These are phyloP conservation scores for Metarhizium album DNA, from an alignment of 2,329 filamentous ascomycete genomes.

Conservation along the genomic window DNA sequence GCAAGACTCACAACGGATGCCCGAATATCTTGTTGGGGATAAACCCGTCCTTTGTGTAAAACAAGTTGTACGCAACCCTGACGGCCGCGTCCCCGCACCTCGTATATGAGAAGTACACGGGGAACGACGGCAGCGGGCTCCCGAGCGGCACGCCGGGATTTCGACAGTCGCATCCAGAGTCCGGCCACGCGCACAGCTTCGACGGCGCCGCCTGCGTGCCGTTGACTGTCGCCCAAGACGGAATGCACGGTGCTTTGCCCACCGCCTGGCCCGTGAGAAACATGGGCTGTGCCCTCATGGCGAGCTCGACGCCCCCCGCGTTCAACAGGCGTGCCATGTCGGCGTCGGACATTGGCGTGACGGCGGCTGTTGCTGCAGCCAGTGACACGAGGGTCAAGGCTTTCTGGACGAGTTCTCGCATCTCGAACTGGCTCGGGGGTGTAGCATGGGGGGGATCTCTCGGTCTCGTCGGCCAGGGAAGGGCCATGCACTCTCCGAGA, in stretches of 20 bases:
- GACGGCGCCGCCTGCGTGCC: conserved; percentile 30
- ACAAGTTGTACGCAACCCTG: conserved; percentile 31
- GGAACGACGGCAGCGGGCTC: conserved; percentile 26
- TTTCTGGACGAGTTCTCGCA: not conserved
- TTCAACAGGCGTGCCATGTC: conserved; percentile 18
- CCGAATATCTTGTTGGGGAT: conserved; percentile 23
- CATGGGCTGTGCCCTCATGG: conserved; percentile 20
- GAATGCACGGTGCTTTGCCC: conserved; percentile 30
- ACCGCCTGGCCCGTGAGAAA: conserved; percentile 23
- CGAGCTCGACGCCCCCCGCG: conserved; percentile 16
- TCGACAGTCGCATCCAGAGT: conserved; percentile 29
- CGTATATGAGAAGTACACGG: conserved; percentile 28
- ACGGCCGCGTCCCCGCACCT: conserved; percentile 26
- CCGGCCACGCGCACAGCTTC: conserved; percentile 27
- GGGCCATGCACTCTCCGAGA: not conserved
- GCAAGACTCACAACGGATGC: conserved; percentile 24
- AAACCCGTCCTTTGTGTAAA: conserved; percentile 33
- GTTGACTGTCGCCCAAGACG: conserved; percentile 36
- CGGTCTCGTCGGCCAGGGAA: not conserved
- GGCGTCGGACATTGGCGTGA: conserved; percentile 16
- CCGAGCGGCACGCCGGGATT: conserved; percentile 23
- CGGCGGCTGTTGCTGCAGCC: conserved; percentile 10
- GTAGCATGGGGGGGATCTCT: not conserved
- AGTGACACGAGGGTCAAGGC: conserved; percentile 3
- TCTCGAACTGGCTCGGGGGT: not conserved